Base-by-base conservation (phyloP, 2,329 filamentous ascomycete genomes). In the Hortaea werneckii region DNA sequence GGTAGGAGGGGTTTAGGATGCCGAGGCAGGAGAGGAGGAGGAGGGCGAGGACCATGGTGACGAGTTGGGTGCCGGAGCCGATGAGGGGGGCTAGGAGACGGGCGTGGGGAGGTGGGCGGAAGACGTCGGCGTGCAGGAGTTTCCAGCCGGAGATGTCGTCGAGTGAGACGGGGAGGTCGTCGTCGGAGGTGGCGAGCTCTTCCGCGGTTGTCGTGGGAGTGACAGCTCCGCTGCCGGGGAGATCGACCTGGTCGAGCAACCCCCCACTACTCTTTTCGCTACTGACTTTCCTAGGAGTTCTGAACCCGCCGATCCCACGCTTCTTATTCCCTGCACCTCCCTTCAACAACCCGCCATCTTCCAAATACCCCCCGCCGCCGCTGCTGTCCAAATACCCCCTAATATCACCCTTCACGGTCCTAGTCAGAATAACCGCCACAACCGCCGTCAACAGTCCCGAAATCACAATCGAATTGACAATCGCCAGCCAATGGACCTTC, bases 101-200 rank as follows among this genome's bases (percentile, higher is more conserved):
- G 28, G 85, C 85, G 52, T 79, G 77, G 2, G 72, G 65, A 0
- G 87, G 87, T 27, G 81, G 72, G 40, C 87, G 78, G 69, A 94
- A 94, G 4, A 94, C 85, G 63, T 94, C 87, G n/a, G 78, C 85
- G 58, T 94, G 86, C 2, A 94, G 73, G 11, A 92, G 71, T 64
- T 94, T 94, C 87, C 87, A 94, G 42, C 87, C 87, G 1, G 85
- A 86, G 28, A 85, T 76, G 55, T 94, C 87, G 58, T 94, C 87
- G 20, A 20, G 20, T 20, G 20, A 20, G 20, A 20, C 20, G 5
- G 86, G 64, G 0, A 76, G 67, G 1, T 87, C 85, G 41, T 87
- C 85, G 44, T 87, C 85, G 4, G 78, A 82, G 73, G 46, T 46
- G 5, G 41, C 75, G 6, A 75, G 59, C 37, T 80, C 80, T 7